These are phyloP conservation scores for Jackrogersella multiformis DNA, from an alignment of 495 filamentous ascomycete species.

Conservation along the genomic window DNA sequence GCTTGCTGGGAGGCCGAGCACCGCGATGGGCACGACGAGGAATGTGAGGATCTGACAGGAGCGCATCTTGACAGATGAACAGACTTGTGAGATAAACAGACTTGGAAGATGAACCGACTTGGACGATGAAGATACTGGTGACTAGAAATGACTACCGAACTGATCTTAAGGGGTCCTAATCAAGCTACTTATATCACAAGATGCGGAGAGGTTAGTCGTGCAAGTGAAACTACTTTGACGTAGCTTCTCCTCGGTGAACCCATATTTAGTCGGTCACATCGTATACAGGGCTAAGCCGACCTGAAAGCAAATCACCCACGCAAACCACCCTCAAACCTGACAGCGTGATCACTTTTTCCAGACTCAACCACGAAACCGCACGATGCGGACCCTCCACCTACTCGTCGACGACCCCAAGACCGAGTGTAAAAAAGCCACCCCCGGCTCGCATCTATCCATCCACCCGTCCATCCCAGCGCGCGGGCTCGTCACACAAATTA, in stretches of 20 bases:
- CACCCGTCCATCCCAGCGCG: conserved; percentile 7
- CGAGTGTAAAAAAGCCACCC: not conserved
- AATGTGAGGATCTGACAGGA: conserved; percentile 22
- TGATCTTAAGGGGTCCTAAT: not conserved
- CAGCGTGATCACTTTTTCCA: conserved; percentile 15
- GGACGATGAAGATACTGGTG: not conserved
- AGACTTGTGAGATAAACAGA: not conserved
- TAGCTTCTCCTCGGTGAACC: conserved; percentile 1
- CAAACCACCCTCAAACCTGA: not conserved
- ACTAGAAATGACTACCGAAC: not conserved
- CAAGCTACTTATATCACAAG: not conserved
- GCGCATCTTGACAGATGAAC: conserved; percentile 21
- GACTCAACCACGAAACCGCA: conserved; percentile 1
- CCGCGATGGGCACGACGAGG: conserved; percentile 16
- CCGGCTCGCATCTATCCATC: too few species aligned
- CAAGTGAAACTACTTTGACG: not conserved
- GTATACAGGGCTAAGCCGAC: not conserved
- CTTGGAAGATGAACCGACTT: not conserved
- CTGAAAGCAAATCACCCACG: not conserved
- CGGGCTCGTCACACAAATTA: conserved; percentile 27
- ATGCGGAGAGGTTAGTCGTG: not conserved
- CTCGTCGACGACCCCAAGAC: conserved; percentile 6
- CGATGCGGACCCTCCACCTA: conserved; percentile 5
- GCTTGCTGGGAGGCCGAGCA: conserved; percentile 22
- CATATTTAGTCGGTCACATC: not conserved